Evolutionary conservation across 371 early-diverging fungal genomes (phyloP), one percentile per base, ranked within the genome.

Genomic region (Saksenaea vasiformis): DNA sequence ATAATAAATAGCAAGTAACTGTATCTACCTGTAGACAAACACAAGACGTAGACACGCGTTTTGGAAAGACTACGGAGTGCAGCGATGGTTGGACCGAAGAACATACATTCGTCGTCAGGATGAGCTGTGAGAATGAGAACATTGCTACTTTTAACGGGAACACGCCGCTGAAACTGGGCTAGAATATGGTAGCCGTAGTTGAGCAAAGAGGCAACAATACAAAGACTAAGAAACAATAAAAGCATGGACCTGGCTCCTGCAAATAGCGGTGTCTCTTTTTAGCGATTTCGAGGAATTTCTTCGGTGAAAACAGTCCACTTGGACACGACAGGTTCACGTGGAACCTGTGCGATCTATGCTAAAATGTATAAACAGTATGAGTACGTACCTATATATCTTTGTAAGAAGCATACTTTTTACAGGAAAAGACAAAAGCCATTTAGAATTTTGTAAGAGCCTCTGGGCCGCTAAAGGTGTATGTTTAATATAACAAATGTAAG

Each of bases 41-140:
- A 98, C 36, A 97, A 77, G 2, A 94, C 78, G 44, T 84, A 83
- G 15, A 95, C 73, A 8, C 82, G 78, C 11, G 76, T 68, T 61
- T 79, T 78, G n/a, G 73, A 65, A 4, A 58, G 31, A 1, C 69
- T 36, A 22, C 74, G 67, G 3, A 79, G 65, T 41, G 80, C 54
- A 22, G 77, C 68, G 26, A 95, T 73, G 11, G 94, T 90, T 0
- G 99, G 99, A 11, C 93, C 89, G 84, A 99, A 99, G 76, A 99
- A 99, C 98, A 99, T 96, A 77, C 95, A 95, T 73, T 99, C 99
- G 80, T 99, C 99, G 80, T 99, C 99, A 1, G 99, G 99, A 80
- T 99, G 99, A 24, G 99, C 99, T 17, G 91, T 95, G 31, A 98
- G 81, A 24, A 99, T 73, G 14, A 96, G 73, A 7, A 93, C 83